Conservation (phyloP, 768 basidiomycete species). For the Suillus luteus region DNA sequence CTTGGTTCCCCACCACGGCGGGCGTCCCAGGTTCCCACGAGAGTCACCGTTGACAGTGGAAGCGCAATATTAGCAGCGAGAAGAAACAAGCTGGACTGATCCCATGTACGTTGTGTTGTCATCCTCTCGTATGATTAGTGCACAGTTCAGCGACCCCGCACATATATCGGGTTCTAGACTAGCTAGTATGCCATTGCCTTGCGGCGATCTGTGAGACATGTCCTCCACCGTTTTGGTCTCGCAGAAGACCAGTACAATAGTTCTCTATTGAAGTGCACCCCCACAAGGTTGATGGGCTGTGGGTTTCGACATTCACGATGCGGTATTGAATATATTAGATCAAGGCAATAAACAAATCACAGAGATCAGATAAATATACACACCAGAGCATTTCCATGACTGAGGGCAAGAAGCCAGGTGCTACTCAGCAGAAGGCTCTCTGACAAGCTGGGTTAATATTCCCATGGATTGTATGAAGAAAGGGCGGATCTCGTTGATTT, state of each 20-base stretch:
- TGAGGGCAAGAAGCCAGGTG: not conserved
- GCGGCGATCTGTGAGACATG: not conserved
- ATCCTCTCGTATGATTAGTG: not conserved
- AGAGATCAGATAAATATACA: not conserved
- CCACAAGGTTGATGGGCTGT: not conserved
- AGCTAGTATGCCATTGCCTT: not conserved
- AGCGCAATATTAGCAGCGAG: slow-evolving; percentile 24
- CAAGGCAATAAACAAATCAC: not conserved
- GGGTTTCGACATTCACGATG: not conserved
- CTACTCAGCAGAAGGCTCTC: slow-evolving; percentile 19
- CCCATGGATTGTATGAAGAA: slow-evolving; percentile 86
- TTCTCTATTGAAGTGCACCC: not conserved
- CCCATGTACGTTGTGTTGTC: not conserved
- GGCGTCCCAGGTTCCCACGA: slow-evolving; percentile 19
- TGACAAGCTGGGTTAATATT: slow-evolving; percentile 58
- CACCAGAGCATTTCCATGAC: not conserved
- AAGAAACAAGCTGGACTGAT: slow-evolving; percentile 10
- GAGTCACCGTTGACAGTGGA: slow-evolving; percentile 14
- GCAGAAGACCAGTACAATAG: no score
- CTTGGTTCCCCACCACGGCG: slow-evolving; percentile 46
- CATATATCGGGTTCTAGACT: not conserved
- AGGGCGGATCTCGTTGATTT: slow-evolving; percentile 92
- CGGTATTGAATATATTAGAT: not conserved
- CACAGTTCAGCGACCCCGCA: not conserved
- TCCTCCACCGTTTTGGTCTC: not conserved